A percentile compares a stretch with the other conserved stretches of the same genome.
phyloP scores from a whole-genome alignment of 345 rosid genomes.

The Aegle marmelos region DNA sequence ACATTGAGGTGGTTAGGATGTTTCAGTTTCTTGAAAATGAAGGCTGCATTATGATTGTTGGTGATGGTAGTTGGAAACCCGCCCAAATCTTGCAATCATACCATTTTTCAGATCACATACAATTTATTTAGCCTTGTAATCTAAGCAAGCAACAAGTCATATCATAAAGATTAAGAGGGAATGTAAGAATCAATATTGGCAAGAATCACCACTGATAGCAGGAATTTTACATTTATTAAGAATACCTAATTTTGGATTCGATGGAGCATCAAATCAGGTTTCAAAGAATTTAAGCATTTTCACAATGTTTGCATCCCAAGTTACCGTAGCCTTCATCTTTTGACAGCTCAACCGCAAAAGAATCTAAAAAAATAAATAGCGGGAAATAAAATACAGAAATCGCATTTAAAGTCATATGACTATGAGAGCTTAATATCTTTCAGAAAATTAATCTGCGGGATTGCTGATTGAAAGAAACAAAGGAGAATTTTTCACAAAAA shows the following conservation, averaged over 20 bases:
- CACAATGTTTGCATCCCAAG: slow-evolving; percentile 7
- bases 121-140: not conserved
- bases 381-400: too few relatives aligned
- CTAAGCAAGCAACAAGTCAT: slow-evolving; percentile 5
- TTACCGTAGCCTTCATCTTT: not conserved
- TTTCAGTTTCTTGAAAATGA: slow-evolving; percentile 46
- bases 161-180: not conserved
- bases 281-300: not conserved
- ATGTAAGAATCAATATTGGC: not conserved
- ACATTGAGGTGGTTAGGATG: slow-evolving; percentile 41
- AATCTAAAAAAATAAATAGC: not conserved
- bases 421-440: not conserved
- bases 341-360: slow-evolving; percentile 1
- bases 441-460: not conserved
- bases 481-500: not conserved
- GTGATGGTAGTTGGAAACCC: slow-evolving; percentile 41
- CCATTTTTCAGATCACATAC: not conserved
- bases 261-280: not conserved
- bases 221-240: not conserved
- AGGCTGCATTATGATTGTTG: slow-evolving; percentile 32
- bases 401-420: too few relatives aligned
- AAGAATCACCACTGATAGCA: not conserved
- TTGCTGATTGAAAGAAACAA: not conserved
- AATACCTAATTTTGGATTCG: not conserved
- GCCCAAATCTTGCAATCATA: slow-evolving; percentile 24